Percentiles rank a stretch among this genome's conserved stretches.
phyloP scores from a whole-genome alignment of 176 grass and related monocot species.

The Zoysia japonica region DNA sequence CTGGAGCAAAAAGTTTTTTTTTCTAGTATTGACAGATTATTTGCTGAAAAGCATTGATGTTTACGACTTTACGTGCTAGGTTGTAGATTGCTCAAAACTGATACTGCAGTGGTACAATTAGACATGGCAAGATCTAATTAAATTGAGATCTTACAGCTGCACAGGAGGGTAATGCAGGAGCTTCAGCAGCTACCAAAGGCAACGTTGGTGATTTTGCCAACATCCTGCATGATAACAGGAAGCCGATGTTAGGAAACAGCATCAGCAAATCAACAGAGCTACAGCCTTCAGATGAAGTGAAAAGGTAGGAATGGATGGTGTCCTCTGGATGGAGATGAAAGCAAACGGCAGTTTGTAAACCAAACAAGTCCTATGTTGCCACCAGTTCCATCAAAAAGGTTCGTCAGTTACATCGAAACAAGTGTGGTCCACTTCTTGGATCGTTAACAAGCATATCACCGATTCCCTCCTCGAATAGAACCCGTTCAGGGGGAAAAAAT shows the following conservation, averaged over 20 bases:
- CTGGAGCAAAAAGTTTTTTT: neutral
- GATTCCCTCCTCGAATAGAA: neutral
- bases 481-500: no score
- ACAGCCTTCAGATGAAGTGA: neutral
- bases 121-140: neutral
- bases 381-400: neutral
- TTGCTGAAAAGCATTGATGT: neutral
- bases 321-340: neutral
- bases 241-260: neutral
- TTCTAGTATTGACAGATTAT: neutral
- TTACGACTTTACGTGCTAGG: neutral
- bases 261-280: neutral
- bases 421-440: neutral
- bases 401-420: neutral
- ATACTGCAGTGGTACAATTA: neutral
- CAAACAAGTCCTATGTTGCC: neutral
- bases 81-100: neutral
- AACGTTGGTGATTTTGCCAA: slow-evolving; percentile 34
- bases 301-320: neutral
- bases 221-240: slow-evolving; percentile 33
- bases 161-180: slow-evolving; percentile 35
- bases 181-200: slow-evolving; percentile 38
- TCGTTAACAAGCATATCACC: neutral
- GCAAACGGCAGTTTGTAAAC: neutral
- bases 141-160: slow-evolving; percentile 50